These are phyloP conservation scores for Aspergillus sp. DNA, from an alignment of 2,329 filamentous ascomycete genomes.

Conservation along the genomic window DNA sequence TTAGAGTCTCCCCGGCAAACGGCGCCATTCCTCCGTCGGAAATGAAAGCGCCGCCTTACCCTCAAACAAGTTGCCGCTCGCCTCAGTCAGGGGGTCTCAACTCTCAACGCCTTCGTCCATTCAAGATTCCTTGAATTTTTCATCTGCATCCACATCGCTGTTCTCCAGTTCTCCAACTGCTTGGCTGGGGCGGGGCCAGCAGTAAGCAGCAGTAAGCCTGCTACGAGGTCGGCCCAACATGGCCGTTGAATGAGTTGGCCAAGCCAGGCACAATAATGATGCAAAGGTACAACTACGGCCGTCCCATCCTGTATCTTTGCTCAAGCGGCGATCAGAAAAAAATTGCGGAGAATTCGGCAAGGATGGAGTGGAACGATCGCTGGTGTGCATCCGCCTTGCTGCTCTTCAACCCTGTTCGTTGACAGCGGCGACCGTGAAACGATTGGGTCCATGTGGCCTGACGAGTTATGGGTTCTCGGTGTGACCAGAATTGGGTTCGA, in stretches of 20 bases:
- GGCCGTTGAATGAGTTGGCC: not conserved
- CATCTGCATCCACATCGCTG: not conserved
- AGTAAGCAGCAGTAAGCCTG: too few species aligned
- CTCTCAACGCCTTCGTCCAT: not conserved
- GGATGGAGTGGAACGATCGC: not conserved
- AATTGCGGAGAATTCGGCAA: constrained; percentile 4
- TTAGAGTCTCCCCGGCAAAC: too few species aligned
- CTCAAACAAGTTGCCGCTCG: not conserved
- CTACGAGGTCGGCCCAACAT: not conserved
- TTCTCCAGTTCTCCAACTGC: not conserved
- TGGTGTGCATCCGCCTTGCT: not conserved
- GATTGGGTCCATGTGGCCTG: not conserved
- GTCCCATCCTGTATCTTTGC: not conserved
- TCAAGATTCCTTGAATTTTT: not conserved
- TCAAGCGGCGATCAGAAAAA: not conserved
- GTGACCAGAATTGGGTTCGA: not conserved
- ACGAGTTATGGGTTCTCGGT: not conserved
- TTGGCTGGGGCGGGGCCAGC: not conserved
- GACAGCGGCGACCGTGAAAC: not conserved
- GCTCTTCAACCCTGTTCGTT: not conserved
- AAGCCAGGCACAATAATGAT: not conserved
- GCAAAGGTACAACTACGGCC: too few species aligned
- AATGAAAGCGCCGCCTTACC: too few species aligned
- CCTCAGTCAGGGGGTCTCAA: not conserved
- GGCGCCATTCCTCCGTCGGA: too few species aligned